Percentiles rank a stretch among this genome's conserved stretches.
phyloP scores from a whole-genome alignment of 305 asterid species.

The Fraxinus latifolia region DNA sequence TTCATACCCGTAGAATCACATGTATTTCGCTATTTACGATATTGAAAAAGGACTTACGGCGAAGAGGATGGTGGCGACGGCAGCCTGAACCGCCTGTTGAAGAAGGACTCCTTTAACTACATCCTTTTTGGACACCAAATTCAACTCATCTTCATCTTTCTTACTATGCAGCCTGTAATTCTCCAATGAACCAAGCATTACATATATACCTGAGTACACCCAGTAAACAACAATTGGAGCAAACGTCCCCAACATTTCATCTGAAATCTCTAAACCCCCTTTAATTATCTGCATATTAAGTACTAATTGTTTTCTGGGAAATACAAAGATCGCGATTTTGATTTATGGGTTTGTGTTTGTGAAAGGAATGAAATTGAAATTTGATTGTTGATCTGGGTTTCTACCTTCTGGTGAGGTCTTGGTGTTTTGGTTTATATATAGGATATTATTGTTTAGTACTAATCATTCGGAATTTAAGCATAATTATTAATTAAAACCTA shows the following conservation, averaged over 20 bases:
- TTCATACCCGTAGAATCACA: neutral
- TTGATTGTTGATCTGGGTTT: neutral
- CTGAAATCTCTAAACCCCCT: slow-evolving; percentile 47
- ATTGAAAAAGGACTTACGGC: slow-evolving; percentile 44
- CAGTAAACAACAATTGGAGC: slow-evolving; percentile 72
- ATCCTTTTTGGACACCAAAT: slow-evolving; percentile 63
- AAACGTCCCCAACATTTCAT: slow-evolving; percentile 76
- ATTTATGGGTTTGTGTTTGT: neutral
- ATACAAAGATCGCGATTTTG: neutral
- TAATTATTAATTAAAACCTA: neutral
- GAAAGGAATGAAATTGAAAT: neutral
- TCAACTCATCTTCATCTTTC: slow-evolving; percentile 84
- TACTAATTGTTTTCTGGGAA: neutral
- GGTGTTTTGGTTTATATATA: neutral
- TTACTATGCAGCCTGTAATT: slow-evolving; percentile 69
- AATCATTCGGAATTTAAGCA: neutral
- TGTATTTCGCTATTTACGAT: neutral
- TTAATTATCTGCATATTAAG: slow-evolving; percentile 35
- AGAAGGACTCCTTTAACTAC: slow-evolving; percentile 87
- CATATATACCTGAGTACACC: slow-evolving; percentile 73
- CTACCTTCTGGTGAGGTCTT: neutral
- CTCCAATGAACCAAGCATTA: slow-evolving; percentile 57
- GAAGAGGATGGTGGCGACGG: slow-evolving; percentile 67
- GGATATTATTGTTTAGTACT: neutral
- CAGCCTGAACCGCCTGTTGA: slow-evolving; percentile 85